phyloP scores from a whole-genome alignment of 2,329 filamentous ascomycete species.

The Penicillium sp. region DNA sequence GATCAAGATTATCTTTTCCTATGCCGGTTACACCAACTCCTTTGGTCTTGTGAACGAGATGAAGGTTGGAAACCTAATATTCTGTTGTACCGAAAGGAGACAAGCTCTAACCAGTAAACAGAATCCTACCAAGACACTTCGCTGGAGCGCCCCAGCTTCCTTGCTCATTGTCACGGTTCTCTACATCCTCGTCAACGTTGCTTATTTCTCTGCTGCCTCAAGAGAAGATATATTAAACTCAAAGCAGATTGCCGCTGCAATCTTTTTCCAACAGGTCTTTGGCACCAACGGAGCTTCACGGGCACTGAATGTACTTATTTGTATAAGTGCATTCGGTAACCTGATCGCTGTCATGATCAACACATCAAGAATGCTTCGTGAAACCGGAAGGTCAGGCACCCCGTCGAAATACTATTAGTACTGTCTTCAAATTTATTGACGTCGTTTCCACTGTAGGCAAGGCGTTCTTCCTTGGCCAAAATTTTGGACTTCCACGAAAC shows the following conservation, averaged over 20 bases:
- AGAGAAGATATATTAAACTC: constrained; percentile 53
- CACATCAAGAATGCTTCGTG: constrained; percentile 54
- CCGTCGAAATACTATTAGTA: neutral
- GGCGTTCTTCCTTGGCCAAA: constrained; percentile 58
- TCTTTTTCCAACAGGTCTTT: constrained; percentile 60
- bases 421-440: neutral
- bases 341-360: constrained; percentile 55
- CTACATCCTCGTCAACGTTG: constrained; percentile 58
- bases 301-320: constrained; percentile 56
- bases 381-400: constrained; percentile 50
- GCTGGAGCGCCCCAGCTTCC: constrained; percentile 48
- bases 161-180: constrained; percentile 51
- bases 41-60: constrained; percentile 63
- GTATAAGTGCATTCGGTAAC: constrained; percentile 58
- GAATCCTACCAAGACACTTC: constrained; percentile 56
- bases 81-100: too few relatives aligned
- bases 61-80: constrained; percentile 30
- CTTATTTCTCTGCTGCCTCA: constrained; percentile 57
- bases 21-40: constrained; percentile 55
- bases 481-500: constrained; percentile 61
- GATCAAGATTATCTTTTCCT: constrained; percentile 58
- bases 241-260: constrained; percentile 51
- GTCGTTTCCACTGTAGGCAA: constrained; percentile 38
- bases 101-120: constrained; percentile 21
- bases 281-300: constrained; percentile 47